Percentiles rank a stretch among this genome's conserved stretches.
Conservation (phyloP, 1,284 basidiomycete genomes). For the Xerocomus nothofagi region DNA sequence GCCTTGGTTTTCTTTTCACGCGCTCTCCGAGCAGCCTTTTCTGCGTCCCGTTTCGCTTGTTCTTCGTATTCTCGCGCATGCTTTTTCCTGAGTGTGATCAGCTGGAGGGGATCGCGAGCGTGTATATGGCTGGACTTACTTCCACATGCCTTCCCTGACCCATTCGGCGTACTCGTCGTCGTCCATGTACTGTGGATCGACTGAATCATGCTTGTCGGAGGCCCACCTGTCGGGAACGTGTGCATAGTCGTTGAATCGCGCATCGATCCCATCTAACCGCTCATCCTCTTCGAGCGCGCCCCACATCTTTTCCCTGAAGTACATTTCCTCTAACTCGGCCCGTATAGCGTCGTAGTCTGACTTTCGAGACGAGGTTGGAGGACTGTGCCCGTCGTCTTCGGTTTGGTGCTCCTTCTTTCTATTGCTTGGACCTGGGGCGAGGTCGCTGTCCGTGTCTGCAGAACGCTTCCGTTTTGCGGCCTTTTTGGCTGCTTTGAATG, state of each 20-base stretch:
- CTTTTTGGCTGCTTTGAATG: conserved; percentile 44
- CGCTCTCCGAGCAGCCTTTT: conserved; percentile 47
- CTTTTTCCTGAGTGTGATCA: conserved; percentile 48
- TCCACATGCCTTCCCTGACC: conserved; percentile 78
- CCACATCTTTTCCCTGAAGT: conserved; percentile 70
- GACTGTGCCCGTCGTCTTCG: conserved; percentile 26
- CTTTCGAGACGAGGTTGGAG: conserved; percentile 33
- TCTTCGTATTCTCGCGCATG: conserved; percentile 68
- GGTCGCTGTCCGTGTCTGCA: neutral
- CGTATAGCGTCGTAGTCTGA: conserved; percentile 50
- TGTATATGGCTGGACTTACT: conserved; percentile 41
- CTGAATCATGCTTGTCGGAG: conserved; percentile 42
- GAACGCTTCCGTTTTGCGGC: conserved; percentile 33
- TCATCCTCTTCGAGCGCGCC: conserved; percentile 70
- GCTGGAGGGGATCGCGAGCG: neutral
- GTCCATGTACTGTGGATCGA: conserved; percentile 65
- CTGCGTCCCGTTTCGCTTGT: conserved; percentile 53
- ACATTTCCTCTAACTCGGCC: conserved; percentile 58
- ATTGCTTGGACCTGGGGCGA: neutral
- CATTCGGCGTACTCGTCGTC: conserved; percentile 86
- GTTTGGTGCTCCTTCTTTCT: neutral
- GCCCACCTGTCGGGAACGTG: conserved; percentile 64
- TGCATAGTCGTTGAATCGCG: conserved; percentile 62
- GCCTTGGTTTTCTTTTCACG: conserved; percentile 54
- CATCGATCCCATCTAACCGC: conserved; percentile 59